Base-by-base conservation (phyloP, 768 basidiomycete species). In the Lentinula edodes region DNA sequence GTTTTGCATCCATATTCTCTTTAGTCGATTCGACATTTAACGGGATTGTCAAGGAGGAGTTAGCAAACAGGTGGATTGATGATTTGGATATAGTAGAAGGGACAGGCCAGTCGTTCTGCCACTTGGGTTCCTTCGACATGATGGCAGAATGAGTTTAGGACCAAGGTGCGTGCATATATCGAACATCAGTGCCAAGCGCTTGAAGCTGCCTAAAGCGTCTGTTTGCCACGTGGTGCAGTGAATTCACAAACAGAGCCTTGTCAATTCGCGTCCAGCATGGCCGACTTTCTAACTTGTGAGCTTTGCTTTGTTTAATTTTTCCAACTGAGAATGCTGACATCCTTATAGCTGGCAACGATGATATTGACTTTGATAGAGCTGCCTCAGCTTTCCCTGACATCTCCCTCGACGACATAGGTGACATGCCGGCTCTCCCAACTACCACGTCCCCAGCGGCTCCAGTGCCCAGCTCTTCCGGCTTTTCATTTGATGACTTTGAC, bases 371-470 rank as follows among this genome's bases (percentile, higher is more conserved):
- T 68, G 90, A 92, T 72, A 80, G 78, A 54, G 89, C 89, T n/a
- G 87, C 88, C 35, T 85, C 88, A 62, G 88, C 88, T 13, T 94
- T 93, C 73, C 92, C 92, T 38, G 92, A 92, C 69, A 91, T 94
- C 65, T 86, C 87, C 20, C 78, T 91, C 54, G 90, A 91, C 63
- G 89, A 84, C 41, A 74, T 76, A 18, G 79, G 76, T 64, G 87
- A 88, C 68, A 68, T 90, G 28, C 79, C 83, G 48, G 55, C 71
- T 18, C 66, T 74, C 51, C 70, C 80, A 15, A 68, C 78, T 16
- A 67, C 73, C 3, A 58, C 74, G 10, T 67, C 71, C 38, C 65
- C 76, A 4, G 67, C 70, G 32, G 68, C 67, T 13, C 42, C 55
- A 56, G 67, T 69, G 6, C 70, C 59, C 61, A 71, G 61, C 61